phyloP scores from a whole-genome alignment of 306 rosid species.

The Chamaecrista fasciculata region DNA sequence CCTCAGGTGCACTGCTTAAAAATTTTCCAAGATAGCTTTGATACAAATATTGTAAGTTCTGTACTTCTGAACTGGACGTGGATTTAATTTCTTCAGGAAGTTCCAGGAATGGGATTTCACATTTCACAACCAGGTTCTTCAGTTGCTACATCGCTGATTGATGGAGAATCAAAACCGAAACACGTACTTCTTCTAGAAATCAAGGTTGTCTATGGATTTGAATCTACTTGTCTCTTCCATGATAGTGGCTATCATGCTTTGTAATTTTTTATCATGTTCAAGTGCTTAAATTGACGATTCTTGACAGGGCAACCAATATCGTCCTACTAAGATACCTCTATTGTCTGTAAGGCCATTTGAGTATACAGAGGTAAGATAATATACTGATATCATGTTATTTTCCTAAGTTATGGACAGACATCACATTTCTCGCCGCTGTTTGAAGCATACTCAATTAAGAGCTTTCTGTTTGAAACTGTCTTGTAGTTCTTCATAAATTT shows the following conservation, averaged over 20 bases:
- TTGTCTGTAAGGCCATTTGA: slow-evolving; percentile 92
- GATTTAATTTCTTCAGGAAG: slow-evolving; percentile 65
- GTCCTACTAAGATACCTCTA: slow-evolving; percentile 95
- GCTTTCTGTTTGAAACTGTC: slow-evolving; percentile 23
- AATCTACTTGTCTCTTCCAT: slow-evolving; percentile 22
- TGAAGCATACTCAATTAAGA: background rate
- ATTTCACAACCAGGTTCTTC: slow-evolving; percentile 99
- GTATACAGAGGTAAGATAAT: slow-evolving; percentile 74
- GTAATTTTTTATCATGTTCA: background rate
- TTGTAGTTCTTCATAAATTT: slow-evolving; percentile 29
- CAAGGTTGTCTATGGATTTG: slow-evolving; percentile 55
- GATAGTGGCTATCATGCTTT: slow-evolving; percentile 18
- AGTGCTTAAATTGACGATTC: slow-evolving; percentile 28
- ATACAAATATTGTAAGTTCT: background rate
- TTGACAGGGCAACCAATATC: slow-evolving; percentile 88
- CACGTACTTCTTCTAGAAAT: slow-evolving; percentile 94
- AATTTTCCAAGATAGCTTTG: background rate
- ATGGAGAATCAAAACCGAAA: slow-evolving; percentile 98
- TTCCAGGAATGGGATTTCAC: slow-evolving; percentile 99
- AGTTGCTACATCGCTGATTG: slow-evolving; percentile 96
- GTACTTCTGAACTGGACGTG: slow-evolving; percentile 26
- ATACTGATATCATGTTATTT: slow-evolving; percentile 15
- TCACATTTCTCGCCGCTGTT: slow-evolving; percentile 6
- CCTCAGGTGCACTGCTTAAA: slow-evolving; percentile 63
- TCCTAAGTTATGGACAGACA: slow-evolving; percentile 4